Evolutionary conservation across 1,139 yeast species (phyloP).

Genomic region (Pichia sp.): DNA sequence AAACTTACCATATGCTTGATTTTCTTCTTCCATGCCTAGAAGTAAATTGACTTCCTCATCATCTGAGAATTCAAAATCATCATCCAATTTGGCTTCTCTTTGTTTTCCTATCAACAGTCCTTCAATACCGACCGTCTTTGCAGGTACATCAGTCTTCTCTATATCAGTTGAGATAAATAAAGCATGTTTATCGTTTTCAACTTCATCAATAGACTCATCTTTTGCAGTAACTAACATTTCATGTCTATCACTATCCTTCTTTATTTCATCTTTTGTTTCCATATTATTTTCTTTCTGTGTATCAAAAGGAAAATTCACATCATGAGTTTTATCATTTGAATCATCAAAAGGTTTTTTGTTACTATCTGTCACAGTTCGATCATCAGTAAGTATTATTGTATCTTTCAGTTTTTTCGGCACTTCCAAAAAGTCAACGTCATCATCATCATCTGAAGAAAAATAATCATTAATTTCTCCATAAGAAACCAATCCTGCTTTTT

Average conservation of each 20-base stretch:
- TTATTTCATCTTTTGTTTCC: no score
- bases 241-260: no score
- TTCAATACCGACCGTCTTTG: neutral
- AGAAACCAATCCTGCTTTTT: conserved; percentile 43
- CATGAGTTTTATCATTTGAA: no score
- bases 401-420: no score
- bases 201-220: neutral
- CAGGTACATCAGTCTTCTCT: no score
- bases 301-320: no score
- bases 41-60: conserved; percentile 67
- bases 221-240: no score
- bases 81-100: conserved; percentile 7
- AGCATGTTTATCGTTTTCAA: neutral
- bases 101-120: neutral
- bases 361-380: no score
- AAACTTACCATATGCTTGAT: conserved; percentile 63
- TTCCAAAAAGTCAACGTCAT: conserved; percentile 10
- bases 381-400: no score
- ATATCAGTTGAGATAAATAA: no score
- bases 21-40: conserved; percentile 61
- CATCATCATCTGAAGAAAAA: conserved; percentile 18
- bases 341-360: no score
- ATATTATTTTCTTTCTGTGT: no score
- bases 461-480: conserved; percentile 41
- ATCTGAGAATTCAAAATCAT: conserved; percentile 66